phyloP scores from a whole-genome alignment of 2,329 filamentous ascomycete genomes.

The Elsinoe necatrix region DNA sequence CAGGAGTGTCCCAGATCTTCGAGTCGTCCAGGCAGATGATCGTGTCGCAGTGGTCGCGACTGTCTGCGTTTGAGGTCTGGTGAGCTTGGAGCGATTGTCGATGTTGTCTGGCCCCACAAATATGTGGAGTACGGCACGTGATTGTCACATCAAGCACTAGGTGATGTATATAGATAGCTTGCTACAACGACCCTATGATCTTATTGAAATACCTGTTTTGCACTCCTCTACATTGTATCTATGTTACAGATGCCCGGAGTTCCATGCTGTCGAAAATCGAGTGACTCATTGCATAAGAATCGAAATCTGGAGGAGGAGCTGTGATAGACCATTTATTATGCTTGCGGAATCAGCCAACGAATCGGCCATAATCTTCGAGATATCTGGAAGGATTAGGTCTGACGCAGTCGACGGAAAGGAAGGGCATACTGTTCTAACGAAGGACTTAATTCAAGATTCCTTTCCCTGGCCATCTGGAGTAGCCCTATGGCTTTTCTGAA shows the following conservation, averaged over 20 bases:
- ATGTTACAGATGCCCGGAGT: too few relatives aligned
- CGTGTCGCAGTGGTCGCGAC: too few relatives aligned
- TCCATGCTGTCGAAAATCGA: not conserved
- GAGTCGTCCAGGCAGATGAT: too few relatives aligned
- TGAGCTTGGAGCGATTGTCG: not conserved
- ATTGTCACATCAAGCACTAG: not conserved
- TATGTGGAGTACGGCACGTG: not conserved
- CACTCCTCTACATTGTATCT: too few relatives aligned
- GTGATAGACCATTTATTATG: too few relatives aligned
- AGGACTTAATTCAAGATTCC: conserved; percentile 35
- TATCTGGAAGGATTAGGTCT: conserved; percentile 27
- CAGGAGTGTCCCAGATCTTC: too few relatives aligned
- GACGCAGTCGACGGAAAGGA: not conserved
- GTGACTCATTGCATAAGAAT: too few relatives aligned
- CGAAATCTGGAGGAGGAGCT: too few relatives aligned
- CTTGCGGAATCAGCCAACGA: conserved; percentile 14
- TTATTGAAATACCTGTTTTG: too few relatives aligned
- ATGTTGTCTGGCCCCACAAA: not conserved
- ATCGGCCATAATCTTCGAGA: conserved; percentile 38
- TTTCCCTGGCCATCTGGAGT: conserved; percentile 37
- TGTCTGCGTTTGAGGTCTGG: too few relatives aligned
- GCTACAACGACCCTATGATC: too few relatives aligned
- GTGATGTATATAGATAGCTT: too few relatives aligned
- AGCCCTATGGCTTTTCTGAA: conserved; percentile 41
- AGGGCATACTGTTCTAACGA: conserved; percentile 40